Evolutionary conservation across 2,329 filamentous ascomycete genomes (phyloP).

Genomic region (Neophaeococcomyces mojaviensis): DNA sequence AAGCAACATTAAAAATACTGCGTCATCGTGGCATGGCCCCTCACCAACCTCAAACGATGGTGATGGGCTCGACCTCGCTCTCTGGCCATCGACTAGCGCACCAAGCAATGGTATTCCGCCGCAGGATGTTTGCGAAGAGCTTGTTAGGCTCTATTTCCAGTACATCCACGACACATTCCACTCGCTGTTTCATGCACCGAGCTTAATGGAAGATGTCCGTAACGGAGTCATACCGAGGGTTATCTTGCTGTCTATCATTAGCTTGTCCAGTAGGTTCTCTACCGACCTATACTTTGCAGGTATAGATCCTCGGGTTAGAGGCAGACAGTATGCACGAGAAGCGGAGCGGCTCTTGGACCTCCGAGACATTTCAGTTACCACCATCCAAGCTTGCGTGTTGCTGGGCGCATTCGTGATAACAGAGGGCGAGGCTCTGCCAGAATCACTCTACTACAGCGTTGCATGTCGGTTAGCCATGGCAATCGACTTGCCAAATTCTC

Average conservation of each 20-base stretch:
- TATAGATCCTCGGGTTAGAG: slow-evolving; percentile 14
- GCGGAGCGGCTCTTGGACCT: slow-evolving; percentile 26
- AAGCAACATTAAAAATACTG: not conserved
- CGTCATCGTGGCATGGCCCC: not conserved
- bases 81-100: slow-evolving; percentile 7
- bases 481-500: slow-evolving; percentile 30
- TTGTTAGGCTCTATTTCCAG: slow-evolving; percentile 19
- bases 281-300: slow-evolving; percentile 13
- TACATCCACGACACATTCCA: slow-evolving; percentile 20
- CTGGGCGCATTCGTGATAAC: slow-evolving; percentile 30
- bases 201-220: slow-evolving; percentile 15
- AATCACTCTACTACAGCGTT: slow-evolving; percentile 34
- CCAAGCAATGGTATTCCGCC: slow-evolving; percentile 9
- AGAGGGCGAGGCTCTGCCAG: slow-evolving; percentile 27
- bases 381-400: slow-evolving; percentile 35
- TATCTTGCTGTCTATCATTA: slow-evolving; percentile 6
- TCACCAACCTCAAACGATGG: slow-evolving; percentile 3
- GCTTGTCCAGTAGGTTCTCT: slow-evolving; percentile 11
- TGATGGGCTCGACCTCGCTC: slow-evolving; percentile 4
- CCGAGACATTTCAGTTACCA: slow-evolving; percentile 31
- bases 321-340: slow-evolving; percentile 15
- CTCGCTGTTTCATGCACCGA: slow-evolving; percentile 18
- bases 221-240: slow-evolving; percentile 8
- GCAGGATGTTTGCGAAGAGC: slow-evolving; percentile 14
- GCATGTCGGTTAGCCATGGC: slow-evolving; percentile 32